phyloP scores from a whole-genome alignment of 169 alveolate species.

The Plasmodium blacklocki region DNA sequence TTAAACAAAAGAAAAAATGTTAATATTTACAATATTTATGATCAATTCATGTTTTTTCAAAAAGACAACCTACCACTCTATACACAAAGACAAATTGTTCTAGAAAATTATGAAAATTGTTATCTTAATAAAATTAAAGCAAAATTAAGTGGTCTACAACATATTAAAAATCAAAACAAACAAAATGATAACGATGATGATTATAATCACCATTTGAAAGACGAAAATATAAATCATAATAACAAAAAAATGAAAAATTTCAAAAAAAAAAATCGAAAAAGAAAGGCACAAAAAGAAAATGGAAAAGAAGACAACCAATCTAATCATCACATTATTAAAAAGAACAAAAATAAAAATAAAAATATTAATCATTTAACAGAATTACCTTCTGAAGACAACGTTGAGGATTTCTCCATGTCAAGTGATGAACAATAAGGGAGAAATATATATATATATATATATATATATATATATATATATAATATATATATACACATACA shows the following conservation, averaged over 20 bases:
- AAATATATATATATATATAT: background rate
- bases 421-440: conserved; percentile 30
- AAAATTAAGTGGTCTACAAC: conserved; percentile 33
- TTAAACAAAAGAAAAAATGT: conserved; percentile 42
- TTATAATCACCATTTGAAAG: background rate
- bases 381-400: conserved; percentile 14
- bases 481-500: no score
- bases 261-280: background rate
- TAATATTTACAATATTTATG: conserved; percentile 38
- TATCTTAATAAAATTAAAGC: conserved; percentile 24
- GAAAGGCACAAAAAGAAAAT: background rate
- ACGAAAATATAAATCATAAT: background rate
- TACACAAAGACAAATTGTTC: conserved; percentile 9
- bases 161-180: conserved; percentile 9
- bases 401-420: conserved; percentile 53
- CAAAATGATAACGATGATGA: background rate
- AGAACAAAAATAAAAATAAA: background rate
- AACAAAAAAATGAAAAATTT: background rate
- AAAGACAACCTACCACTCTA: conserved; percentile 48
- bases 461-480: no score
- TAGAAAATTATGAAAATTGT: conserved; percentile 52
- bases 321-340: background rate
- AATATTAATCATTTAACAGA: background rate
- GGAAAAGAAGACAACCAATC: background rate
- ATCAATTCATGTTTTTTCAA: conserved; percentile 26